Evolutionary conservation across 2,329 filamentous ascomycete genomes (phyloP).

Genomic region (Aspergillus arachidicola): DNA sequence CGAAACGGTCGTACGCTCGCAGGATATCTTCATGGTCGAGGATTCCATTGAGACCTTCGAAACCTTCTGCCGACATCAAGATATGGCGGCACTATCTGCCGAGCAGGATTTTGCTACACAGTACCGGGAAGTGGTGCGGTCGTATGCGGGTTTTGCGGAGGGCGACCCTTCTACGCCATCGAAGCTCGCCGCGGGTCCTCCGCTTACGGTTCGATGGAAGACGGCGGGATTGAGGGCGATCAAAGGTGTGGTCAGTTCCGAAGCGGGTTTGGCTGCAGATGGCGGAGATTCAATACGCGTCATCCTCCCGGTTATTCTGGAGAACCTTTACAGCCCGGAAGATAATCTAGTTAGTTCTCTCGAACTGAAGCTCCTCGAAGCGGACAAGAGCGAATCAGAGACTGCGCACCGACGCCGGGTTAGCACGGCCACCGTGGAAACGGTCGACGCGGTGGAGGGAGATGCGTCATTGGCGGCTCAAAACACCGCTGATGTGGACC

Average conservation of each 20-base stretch:
- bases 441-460: slow-evolving; percentile 69
- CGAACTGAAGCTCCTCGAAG: slow-evolving; percentile 65
- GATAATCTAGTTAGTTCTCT: slow-evolving; percentile 69
- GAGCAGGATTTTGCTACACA: slow-evolving; percentile 81
- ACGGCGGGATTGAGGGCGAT: slow-evolving; percentile 76
- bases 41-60: slow-evolving; percentile 85
- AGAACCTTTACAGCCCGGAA: slow-evolving; percentile 73
- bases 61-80: slow-evolving; percentile 85
- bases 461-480: slow-evolving; percentile 68
- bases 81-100: slow-evolving; percentile 79
- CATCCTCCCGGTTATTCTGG: slow-evolving; percentile 81
- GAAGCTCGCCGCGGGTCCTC: slow-evolving; percentile 64
- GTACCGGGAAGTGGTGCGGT: slow-evolving; percentile 78
- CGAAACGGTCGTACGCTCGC: slow-evolving; percentile 77
- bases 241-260: slow-evolving; percentile 76
- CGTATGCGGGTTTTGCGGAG: slow-evolving; percentile 79
- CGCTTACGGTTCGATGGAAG: slow-evolving; percentile 77
- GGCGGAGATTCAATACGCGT: slow-evolving; percentile 74
- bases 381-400: slow-evolving; percentile 70
- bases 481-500: slow-evolving; percentile 84
- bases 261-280: slow-evolving; percentile 75
- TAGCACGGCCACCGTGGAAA: slow-evolving; percentile 78
- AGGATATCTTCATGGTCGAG: slow-evolving; percentile 90
- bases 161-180: slow-evolving; percentile 52
- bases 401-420: slow-evolving; percentile 67